phyloP scores from a whole-genome alignment of 495 filamentous ascomycete species.

The Penicillium malachiteum region DNA sequence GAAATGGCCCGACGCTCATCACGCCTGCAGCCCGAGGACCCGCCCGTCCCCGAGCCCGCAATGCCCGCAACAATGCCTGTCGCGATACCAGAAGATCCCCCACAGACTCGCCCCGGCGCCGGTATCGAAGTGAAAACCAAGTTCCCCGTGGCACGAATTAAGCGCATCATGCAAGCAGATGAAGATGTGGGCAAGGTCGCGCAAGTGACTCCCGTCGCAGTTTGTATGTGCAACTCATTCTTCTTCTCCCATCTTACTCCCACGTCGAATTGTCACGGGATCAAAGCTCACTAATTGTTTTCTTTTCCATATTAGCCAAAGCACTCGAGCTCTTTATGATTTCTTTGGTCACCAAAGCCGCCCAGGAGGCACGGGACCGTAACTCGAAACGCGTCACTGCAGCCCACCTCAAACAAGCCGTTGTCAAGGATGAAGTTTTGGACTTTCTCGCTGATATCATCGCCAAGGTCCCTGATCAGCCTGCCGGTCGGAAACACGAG shows the following conservation, averaged over 20 bases:
- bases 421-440: constrained; percentile 80
- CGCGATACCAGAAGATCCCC: constrained; percentile 33
- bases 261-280: background rate
- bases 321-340: constrained; percentile 98
- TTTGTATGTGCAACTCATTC: constrained; percentile 60
- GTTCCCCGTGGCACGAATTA: constrained; percentile 96
- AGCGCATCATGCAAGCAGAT: constrained; percentile 99
- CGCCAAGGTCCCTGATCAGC: constrained; percentile 74
- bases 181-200: constrained; percentile 99
- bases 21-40: constrained; percentile 38
- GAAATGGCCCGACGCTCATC: constrained; percentile 50
- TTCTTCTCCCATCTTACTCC: background rate
- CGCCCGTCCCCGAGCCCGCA: constrained; percentile 30
- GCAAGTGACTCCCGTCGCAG: constrained; percentile 91
- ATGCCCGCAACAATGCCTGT: constrained; percentile 16
- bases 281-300: constrained; percentile 16
- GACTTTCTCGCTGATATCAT: constrained; percentile 95
- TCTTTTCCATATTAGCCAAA: constrained; percentile 53
- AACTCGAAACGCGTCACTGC: constrained; percentile 87
- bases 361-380: constrained; percentile 74
- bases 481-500: constrained; percentile 54
- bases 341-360: constrained; percentile 80
- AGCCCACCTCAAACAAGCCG: constrained; percentile 84
- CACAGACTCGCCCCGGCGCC: constrained; percentile 22
- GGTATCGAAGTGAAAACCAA: constrained; percentile 84